A percentile compares a stretch with the other conserved stretches of the same genome.
Conservation (phyloP, 2,329 filamentous ascomycete species). For the Xylariaceae sp. region DNA sequence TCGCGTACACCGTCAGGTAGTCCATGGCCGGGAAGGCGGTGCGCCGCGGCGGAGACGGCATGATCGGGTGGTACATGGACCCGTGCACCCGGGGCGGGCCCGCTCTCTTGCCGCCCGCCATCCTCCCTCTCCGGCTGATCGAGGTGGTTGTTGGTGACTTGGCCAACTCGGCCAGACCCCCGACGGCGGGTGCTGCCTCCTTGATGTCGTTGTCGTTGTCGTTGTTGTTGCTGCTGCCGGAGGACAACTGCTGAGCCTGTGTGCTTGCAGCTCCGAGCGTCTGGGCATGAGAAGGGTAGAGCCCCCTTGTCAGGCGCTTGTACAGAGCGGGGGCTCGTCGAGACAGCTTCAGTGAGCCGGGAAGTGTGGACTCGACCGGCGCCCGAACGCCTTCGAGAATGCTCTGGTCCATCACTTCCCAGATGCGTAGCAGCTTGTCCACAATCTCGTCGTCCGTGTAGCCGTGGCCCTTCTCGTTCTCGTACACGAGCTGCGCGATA, state of each 20-base stretch:
- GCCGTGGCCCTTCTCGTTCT: conserved; percentile 44
- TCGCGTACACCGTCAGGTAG: conserved; percentile 42
- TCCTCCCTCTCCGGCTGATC: conserved; percentile 12
- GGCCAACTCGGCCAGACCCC: conserved; percentile 1
- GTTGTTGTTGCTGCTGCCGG: conserved; percentile 5
- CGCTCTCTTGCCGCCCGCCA: conserved; percentile 17
- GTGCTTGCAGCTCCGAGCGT: conserved; percentile 6
- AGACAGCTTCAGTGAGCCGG: conserved; percentile 40
- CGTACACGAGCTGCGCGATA: conserved; percentile 43
- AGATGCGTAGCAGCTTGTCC: conserved; percentile 39
- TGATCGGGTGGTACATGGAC: conserved; percentile 36
- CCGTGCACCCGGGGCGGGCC: conserved; percentile 36
- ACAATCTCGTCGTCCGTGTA: conserved; percentile 42
- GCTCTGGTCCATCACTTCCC: conserved; percentile 45
- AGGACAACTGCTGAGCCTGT: conserved; percentile 8
- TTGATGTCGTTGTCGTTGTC: background rate
- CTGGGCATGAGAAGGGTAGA: conserved; percentile 32
- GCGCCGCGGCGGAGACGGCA: conserved; percentile 36
- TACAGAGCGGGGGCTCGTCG: conserved; percentile 40
- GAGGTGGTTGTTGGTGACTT: conserved; percentile 7
- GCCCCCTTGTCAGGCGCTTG: conserved; percentile 34
- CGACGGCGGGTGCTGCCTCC: background rate
- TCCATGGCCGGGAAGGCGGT: conserved; percentile 44
- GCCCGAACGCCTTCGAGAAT: conserved; percentile 43
- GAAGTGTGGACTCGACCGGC: conserved; percentile 31